Evolutionary conservation across 768 basidiomycete species (phyloP).

Genomic region (Tulasnella sp.): DNA sequence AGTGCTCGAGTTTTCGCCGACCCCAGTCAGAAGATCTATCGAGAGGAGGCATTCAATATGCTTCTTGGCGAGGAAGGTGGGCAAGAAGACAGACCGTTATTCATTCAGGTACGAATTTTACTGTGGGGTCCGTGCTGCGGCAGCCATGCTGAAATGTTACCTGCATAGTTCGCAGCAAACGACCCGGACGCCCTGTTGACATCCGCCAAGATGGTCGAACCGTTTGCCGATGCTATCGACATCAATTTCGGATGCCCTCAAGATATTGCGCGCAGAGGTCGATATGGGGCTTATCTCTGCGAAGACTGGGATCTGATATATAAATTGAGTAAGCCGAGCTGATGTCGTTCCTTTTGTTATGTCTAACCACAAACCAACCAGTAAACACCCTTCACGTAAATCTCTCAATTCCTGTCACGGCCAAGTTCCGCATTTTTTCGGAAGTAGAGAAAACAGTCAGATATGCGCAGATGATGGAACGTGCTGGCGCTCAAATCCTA

Average conservation of each 20-base stretch:
- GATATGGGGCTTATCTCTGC: slow-evolving; percentile 87
- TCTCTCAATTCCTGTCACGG: slow-evolving; percentile 88
- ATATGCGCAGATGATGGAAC: slow-evolving; percentile 94
- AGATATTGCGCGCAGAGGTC: slow-evolving; percentile 83
- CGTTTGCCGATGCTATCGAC: slow-evolving; percentile 87
- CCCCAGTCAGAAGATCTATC: slow-evolving; percentile 47
- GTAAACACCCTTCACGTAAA: slow-evolving; percentile 83
- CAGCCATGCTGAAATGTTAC: slow-evolving; percentile 26
- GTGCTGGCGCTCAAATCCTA: slow-evolving; percentile 90
- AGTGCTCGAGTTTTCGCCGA: slow-evolving; percentile 81
- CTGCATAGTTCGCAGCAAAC: slow-evolving; percentile 76
- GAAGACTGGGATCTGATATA: slow-evolving; percentile 93
- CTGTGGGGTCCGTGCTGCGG: neutral
- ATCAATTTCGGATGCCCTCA: slow-evolving; percentile 94
- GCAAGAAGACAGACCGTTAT: slow-evolving; percentile 69
- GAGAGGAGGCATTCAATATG: slow-evolving; percentile 65
- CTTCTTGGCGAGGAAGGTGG: slow-evolving; percentile 78
- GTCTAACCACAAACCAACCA: slow-evolving; percentile 37
- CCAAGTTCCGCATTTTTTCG: slow-evolving; percentile 91
- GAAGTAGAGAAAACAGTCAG: slow-evolving; percentile 81
- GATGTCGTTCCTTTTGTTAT: neutral
- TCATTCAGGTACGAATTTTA: slow-evolving; percentile 56
- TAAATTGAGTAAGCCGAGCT: slow-evolving; percentile 55
- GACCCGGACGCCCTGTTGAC: slow-evolving; percentile 71
- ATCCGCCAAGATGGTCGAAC: slow-evolving; percentile 72